phyloP scores from a whole-genome alignment of 2,329 filamentous ascomycete genomes.

The Aspergillus tubingensis region DNA sequence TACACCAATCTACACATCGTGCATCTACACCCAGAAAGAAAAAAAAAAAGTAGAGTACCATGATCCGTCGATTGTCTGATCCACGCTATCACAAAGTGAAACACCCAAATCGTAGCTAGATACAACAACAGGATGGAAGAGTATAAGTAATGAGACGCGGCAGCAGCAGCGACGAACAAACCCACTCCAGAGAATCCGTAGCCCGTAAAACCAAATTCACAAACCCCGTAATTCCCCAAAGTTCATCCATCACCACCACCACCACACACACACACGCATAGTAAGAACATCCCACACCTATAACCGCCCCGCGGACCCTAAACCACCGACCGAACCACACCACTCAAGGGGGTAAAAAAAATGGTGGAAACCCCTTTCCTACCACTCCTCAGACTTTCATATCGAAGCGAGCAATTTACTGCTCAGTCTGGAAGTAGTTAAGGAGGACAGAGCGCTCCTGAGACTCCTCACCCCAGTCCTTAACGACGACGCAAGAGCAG shows the following conservation, averaged over 20 bases:
- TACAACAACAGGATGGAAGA: not conserved
- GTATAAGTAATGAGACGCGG: too few relatives aligned
- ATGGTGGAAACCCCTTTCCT: not conserved
- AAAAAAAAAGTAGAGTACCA: not conserved
- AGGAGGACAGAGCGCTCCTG: conserved; percentile 98
- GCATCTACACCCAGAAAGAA: not conserved
- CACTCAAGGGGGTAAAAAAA: not conserved
- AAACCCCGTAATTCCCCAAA: not conserved
- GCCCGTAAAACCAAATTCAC: conserved; percentile 2
- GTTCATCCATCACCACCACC: too few relatives aligned
- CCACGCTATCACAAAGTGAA: not conserved
- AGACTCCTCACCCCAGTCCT: conserved; percentile 99
- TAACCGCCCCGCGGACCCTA: not conserved
- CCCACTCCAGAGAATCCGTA: too few relatives aligned
- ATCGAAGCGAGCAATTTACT: conserved; percentile 38
- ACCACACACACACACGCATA: too few relatives aligned
- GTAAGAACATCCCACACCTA: too few relatives aligned
- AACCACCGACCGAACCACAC: not conserved
- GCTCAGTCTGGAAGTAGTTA: conserved; percentile 98
- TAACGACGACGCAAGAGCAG: conserved; percentile 99
- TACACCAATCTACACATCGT: not conserved
- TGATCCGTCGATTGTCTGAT: not conserved
- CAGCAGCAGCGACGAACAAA: too few relatives aligned
- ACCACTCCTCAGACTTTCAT: not conserved
- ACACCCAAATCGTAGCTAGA: not conserved